Evolutionary conservation across 441 rosid species (phyloP).

Genomic region (Populus trichocarpa): DNA sequence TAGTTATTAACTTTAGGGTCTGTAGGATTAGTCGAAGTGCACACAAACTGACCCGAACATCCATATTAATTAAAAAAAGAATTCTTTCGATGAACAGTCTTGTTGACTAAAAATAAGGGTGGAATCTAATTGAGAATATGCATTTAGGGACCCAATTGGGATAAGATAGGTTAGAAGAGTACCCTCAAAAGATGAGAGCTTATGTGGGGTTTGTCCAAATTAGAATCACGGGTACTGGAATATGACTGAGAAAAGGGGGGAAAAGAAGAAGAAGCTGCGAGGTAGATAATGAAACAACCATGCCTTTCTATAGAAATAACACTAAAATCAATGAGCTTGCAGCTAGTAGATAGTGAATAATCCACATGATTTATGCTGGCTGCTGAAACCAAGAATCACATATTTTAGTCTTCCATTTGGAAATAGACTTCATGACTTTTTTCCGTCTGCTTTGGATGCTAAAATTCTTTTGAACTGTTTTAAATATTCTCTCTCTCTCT

Average conservation of each 20-base stretch:
- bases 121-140: not conserved
- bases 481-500: not conserved
- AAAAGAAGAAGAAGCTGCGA: too few species aligned
- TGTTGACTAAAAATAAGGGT: not conserved
- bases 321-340: not conserved
- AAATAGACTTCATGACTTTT: not conserved
- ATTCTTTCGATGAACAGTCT: not conserved
- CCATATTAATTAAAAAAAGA: accelerated
- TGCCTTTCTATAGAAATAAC: too few species aligned
- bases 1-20: too few species aligned
- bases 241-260: too few species aligned
- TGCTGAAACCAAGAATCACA: not conserved
- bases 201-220: not conserved
- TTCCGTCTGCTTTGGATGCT: not conserved
- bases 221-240: not conserved
- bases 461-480: not conserved
- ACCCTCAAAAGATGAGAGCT: not conserved
- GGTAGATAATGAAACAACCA: too few species aligned
- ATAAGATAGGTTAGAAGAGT: not conserved
- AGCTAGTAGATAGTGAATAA: not conserved
- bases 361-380: not conserved
- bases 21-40: too few species aligned
- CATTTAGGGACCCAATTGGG: not conserved
- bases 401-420: not conserved
- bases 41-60: too few species aligned